Evolutionary conservation across 257 asterid species (phyloP).

Genomic region (Agastache rugosa): DNA sequence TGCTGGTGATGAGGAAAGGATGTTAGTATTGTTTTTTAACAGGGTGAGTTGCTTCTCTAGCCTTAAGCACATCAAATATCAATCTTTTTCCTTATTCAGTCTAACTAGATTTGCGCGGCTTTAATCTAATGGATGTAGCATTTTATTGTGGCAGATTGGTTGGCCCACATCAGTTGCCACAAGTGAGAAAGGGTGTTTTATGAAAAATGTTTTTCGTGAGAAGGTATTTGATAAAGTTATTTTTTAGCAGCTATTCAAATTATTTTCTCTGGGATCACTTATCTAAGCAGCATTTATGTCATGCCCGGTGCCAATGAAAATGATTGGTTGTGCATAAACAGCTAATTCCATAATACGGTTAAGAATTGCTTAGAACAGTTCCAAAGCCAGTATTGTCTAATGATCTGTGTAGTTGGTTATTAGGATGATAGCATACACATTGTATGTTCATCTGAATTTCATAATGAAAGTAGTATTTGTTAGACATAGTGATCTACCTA

Average conservation of each 20-base stretch:
- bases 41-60: slow-evolving; percentile 60
- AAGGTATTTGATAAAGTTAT: slow-evolving; percentile 55
- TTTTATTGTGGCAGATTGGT: slow-evolving; percentile 70
- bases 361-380: neutral
- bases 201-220: slow-evolving; percentile 77
- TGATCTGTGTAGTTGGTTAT: neutral
- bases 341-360: neutral
- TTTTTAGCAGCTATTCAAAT: neutral
- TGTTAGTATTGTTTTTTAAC: slow-evolving; percentile 83
- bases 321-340: neutral
- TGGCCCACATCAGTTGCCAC: slow-evolving; percentile 98
- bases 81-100: neutral
- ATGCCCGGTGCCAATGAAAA: neutral
- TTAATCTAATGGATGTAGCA: slow-evolving; percentile 18
- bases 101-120: slow-evolving; percentile 6
- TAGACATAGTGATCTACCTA: neutral
- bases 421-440: neutral
- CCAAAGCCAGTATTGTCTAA: neutral
- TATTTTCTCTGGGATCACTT: neutral
- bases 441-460: neutral
- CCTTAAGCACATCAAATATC: neutral
- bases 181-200: slow-evolving; percentile 74
- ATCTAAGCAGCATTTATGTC: neutral
- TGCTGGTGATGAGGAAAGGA: slow-evolving; percentile 89
- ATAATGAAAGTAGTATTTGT: neutral